Conservation (phyloP, 2,329 filamentous ascomycete genomes). For the Akanthomyces dipterigenus region DNA sequence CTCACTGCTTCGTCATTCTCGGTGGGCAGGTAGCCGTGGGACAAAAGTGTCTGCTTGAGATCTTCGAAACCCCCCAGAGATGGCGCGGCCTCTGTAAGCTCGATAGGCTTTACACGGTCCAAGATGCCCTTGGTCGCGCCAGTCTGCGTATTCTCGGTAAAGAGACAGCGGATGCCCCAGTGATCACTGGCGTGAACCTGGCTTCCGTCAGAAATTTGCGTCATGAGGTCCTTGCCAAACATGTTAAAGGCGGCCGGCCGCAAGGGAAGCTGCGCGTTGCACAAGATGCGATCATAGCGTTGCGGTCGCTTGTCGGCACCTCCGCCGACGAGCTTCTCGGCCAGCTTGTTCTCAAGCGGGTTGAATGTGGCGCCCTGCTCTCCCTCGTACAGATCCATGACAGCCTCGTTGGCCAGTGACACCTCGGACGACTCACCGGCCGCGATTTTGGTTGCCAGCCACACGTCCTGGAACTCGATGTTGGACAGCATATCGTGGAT, state of each 20-base stretch:
- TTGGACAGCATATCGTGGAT: conserved; percentile 42
- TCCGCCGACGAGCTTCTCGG: conserved; percentile 40
- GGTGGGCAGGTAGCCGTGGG: conserved; percentile 38
- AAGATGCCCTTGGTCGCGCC: neutral
- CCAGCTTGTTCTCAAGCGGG: conserved; percentile 49
- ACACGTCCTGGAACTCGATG: conserved; percentile 45
- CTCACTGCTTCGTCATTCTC: conserved; percentile 35
- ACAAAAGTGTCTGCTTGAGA: conserved; percentile 32
- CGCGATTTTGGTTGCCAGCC: conserved; percentile 39
- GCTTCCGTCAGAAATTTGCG: neutral
- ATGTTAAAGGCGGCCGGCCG: conserved; percentile 41
- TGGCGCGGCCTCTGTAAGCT: conserved; percentile 22
- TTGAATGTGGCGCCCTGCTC: conserved; percentile 62
- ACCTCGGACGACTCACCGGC: conserved; percentile 32
- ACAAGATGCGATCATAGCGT: conserved; percentile 57
- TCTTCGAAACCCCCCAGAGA: conserved; percentile 25
- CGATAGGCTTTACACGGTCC: conserved; percentile 20
- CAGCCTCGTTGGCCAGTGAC: conserved; percentile 17
- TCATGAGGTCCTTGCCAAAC: conserved; percentile 38
- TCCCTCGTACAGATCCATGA: conserved; percentile 41
- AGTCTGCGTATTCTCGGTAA: conserved; percentile 18
- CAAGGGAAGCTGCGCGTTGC: conserved; percentile 35
- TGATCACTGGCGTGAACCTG: conserved; percentile 45
- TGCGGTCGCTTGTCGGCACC: conserved; percentile 51
- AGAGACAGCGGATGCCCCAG: conserved; percentile 46